Base-by-base conservation (phyloP, 768 basidiomycete species). In the Crepidotus variabilis region DNA sequence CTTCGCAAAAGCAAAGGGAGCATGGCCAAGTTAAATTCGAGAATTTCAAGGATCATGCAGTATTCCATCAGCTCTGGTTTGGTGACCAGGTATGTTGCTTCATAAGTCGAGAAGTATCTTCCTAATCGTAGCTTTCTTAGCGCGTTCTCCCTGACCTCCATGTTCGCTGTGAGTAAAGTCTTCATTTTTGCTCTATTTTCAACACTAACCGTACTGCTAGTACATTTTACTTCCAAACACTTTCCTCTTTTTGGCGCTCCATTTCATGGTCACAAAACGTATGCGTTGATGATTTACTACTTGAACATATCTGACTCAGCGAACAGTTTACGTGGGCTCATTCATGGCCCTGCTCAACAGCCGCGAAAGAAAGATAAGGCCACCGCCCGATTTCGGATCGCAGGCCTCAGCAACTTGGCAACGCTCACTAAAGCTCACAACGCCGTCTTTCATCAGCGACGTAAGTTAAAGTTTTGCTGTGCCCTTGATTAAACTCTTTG, bases 341-440 rank as follows among this genome's bases (percentile, higher is more conserved):
- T 82, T 76, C 62, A 60, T 78, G 13, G 70, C 74, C 2, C 73
- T 78, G 73, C 69, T 79, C 28, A 78, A 79, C 56, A 71, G 77
- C n/a, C 72, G 77, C 0, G 67, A 74, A 60, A 65, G 69, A 1
- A 51, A 49, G 10, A 50, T 46, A 20, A 36, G 39, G 34, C 13
- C 47, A 4, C 22, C 39, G 11, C 50, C 55, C 2, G 55, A 55
- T 13, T 24, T 50, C 11, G 39, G 13, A 11, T 16, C 39, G 5
- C 34, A 36, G n/a, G 8, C 48, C 22, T 34, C 48, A 10, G 22
- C 55, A 6, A 39, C 55, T 7, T 55, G 55, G 55, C 48, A 39
- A 18, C 55, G 55, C 23, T 36, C 47, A 10, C 36, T 55, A 24
- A 55, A 43, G 35, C 35, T 55, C 2, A 22, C 34, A 6, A 36